Evolutionary conservation across 2,329 filamentous ascomycete genomes (phyloP), one percentile per base, ranked within the genome.

Genomic region (Harringtonia lauricola): DNA sequence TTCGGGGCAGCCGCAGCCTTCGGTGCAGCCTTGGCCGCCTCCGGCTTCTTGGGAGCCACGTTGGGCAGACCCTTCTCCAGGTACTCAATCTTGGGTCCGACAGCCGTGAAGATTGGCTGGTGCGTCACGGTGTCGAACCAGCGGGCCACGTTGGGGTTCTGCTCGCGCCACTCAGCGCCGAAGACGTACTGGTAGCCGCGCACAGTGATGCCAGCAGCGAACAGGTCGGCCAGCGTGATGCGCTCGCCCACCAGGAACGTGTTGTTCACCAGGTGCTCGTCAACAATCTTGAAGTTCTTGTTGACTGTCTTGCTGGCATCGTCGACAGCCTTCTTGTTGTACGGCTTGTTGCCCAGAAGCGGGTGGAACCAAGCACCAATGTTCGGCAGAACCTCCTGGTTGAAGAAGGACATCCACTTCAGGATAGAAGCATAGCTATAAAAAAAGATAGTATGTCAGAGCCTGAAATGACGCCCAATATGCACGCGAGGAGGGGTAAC

Each of bases 201-300:
- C 63, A 78, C 74, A 59, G 92, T 72, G 65, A 95, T 75, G 64
- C 79, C 73, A 57, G 82, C 78, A 60, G 76, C 71, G 74, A 94
- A 96, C 63, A 95, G 66, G 66, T 98, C 92, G 65, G 92, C 92
- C 56, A 96, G 85, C 58, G 89, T 95, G 70, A 96, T 80, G 62
- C 92, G 88, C 80, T 98, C 92, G 63, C 89, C 87, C 59, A 95
- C 90, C 54, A 98, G 86, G 81, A 85, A 98, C 60, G 92, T 98
- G 81, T 94, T 87, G 72, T 83, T 74, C 54, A 82, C 72, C 56
- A 98, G 83, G 74, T 96, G 86, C 62, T 84, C 74, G 74, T 98
- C 92, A 44, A 92, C 70, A 55, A 86, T 76, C 50, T 70, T 66
- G 56, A 94, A 59, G 55, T 74, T 79, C 72, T 82, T 83, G 56